Conservation (phyloP, 345 rosid genomes). For the Eucalyptus sp. region DNA sequence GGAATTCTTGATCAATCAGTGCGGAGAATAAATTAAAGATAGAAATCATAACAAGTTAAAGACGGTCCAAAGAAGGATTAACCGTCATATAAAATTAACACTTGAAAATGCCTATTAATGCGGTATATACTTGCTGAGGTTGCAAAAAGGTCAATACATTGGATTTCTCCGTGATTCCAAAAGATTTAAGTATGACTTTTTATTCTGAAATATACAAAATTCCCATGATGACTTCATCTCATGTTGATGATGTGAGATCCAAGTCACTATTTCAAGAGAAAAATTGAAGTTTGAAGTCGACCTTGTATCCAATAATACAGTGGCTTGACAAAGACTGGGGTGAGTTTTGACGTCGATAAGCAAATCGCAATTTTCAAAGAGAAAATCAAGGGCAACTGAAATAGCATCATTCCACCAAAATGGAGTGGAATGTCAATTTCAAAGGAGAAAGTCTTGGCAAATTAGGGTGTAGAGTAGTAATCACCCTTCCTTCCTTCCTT, state of each 20-base stretch:
- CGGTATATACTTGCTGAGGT: not conserved
- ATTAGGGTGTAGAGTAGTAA: not conserved
- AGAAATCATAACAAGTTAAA: not conserved
- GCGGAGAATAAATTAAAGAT: not conserved
- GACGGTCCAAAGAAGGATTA: not conserved
- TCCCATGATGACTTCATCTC: not conserved
- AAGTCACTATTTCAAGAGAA: not conserved
- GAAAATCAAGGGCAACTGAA: not conserved
- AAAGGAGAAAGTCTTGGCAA: not conserved
- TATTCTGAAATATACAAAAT: too few species aligned
- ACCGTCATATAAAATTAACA: not conserved
- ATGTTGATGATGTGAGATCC: not conserved
- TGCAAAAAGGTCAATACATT: not conserved
- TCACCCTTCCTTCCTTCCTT: not conserved
- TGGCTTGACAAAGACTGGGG: not conserved
- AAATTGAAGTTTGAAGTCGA: not conserved
- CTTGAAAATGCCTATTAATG: not conserved
- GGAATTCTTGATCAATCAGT: not conserved
- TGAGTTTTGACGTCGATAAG: not conserved
- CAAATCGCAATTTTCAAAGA: not conserved
- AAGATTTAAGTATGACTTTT: not conserved
- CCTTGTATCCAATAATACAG: not conserved
- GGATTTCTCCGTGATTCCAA: not conserved
- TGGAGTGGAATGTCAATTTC: not conserved
- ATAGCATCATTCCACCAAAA: not conserved